phyloP scores from a whole-genome alignment of 345 rosid genomes.

The Gynandropsis gynandra region DNA sequence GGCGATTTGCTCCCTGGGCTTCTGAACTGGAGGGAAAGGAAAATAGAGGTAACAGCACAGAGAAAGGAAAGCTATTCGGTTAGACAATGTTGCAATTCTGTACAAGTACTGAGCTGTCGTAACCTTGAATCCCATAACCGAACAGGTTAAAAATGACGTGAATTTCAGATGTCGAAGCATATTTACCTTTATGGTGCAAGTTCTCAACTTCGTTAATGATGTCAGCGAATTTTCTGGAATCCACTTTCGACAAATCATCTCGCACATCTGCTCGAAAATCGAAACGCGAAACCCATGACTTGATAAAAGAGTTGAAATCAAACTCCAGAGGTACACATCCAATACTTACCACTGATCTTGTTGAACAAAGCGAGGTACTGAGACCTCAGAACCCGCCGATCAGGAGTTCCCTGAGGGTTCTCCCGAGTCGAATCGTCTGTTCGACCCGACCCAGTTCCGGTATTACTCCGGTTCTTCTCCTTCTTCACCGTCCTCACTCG shows the following conservation, averaged over 20 bases:
- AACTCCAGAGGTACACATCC: not conserved
- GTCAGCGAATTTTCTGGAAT: conserved; percentile 50
- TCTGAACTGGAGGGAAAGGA: conserved; percentile 48
- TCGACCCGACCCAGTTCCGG: not conserved
- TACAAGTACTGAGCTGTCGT: too few species aligned
- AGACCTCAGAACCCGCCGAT: conserved; percentile 65
- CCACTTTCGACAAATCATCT: conserved; percentile 53
- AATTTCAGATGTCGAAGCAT: not conserved
- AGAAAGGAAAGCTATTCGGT: not conserved
- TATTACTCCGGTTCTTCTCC: conserved; percentile 19
- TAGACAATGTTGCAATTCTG: too few species aligned
- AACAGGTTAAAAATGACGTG: not conserved
- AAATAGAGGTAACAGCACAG: not conserved
- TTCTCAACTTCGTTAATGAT: conserved; percentile 58
- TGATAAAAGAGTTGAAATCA: not conserved
- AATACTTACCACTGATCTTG: conserved; percentile 46
- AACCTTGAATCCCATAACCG: not conserved
- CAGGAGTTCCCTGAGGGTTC: conserved; percentile 24
- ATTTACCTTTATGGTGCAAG: conserved; percentile 54
- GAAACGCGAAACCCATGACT: not conserved
- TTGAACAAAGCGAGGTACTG: conserved; percentile 48
- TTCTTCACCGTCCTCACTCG: conserved; percentile 27
- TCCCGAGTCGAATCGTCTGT: conserved; percentile 19
- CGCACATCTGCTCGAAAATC: conserved; percentile 44
- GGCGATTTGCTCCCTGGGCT: conserved; percentile 87